Evolutionary conservation across 140 eudicot species (phyloP), one percentile per base, ranked within the genome.

Genomic region (Stevia rebaudiana): DNA sequence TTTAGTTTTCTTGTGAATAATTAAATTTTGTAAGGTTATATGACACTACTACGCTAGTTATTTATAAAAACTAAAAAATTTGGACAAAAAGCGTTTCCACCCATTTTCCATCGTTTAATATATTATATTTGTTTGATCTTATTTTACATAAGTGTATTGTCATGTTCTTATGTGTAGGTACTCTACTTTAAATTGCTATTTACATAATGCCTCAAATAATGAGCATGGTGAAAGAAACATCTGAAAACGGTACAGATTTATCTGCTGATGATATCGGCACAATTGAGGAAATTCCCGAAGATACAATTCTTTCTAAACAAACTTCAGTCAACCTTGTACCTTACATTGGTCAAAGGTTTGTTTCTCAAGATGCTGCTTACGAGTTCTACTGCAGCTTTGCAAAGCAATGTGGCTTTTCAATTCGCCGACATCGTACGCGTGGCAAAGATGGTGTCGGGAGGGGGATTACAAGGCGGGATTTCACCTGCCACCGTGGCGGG

Each of bases 391-490:
- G 90, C 63, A 88, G 90, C 75, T 85, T 82, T 72, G 96, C 95
- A 7, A 88, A 80, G 76, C 96, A 85, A 60, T 88, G 94, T 35
- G 94, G 96, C 48, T 88, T 88, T 64, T 88, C 96, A 39, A 85
- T 89, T 44, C 81, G 95, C 42, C 88, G 95, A 0, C 88, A 89
- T 67, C 88, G 95, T 18, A 89, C 97, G 4, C 83, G 95, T 16
- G 97, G 97, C 52, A 89, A 85, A 73, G 91, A 89, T 56, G 97
- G 97, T 50, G 91, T 89, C 0, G 97, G 97, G 21, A 80, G 86
- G 68, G 97, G 95, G 51, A 81, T 89, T 59, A 89, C 97, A 10
- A 69, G 97, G 61, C 74, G 97, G 75, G 95, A 89, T 76, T 89
- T 89, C 60, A 85, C 88, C 12, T 89, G 97, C 80, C 97, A 89